These are phyloP conservation scores for Leishmania gerbilli DNA, from an alignment of 208 protist species.

Conservation along the genomic window DNA sequence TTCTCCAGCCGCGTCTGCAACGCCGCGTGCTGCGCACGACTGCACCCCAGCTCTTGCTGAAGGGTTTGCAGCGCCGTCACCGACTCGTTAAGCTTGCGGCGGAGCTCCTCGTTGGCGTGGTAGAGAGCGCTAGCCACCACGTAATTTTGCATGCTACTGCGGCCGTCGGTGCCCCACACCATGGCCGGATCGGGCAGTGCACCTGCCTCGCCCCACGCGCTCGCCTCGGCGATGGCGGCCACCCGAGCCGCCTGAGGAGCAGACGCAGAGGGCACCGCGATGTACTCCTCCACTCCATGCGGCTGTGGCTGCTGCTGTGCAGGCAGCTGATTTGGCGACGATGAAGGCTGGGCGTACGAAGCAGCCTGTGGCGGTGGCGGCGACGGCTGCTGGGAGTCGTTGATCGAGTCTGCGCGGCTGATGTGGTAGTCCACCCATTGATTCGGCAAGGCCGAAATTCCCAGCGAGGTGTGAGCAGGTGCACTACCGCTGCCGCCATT, in stretches of 20 bases:
- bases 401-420: neutral
- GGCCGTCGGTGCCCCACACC: constrained; percentile 84
- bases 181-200: constrained; percentile 78
- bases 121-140: constrained; percentile 83
- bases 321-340: neutral
- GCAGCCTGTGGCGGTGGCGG: neutral
- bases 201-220: constrained; percentile 38
- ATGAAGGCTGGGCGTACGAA: neutral
- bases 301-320: constrained; percentile 1
- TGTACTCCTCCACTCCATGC: constrained; percentile 30
- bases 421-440: constrained; percentile 8
- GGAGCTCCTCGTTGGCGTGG: constrained; percentile 88
- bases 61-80: constrained; percentile 57
- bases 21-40: constrained; percentile 36
- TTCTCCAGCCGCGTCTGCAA: constrained; percentile 65
- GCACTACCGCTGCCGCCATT: neutral
- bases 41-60: constrained; percentile 72
- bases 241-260: constrained; percentile 35
- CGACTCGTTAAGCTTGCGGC: constrained; percentile 76
- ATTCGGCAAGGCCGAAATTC: neutral
- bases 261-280: constrained; percentile 49
- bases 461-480: neutral
- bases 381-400: neutral
- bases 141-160: constrained; percentile 72
- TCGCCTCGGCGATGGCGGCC: constrained; percentile 32